A percentile compares a stretch with the other conserved stretches of the same genome.
phyloP scores from a whole-genome alignment of 1,284 basidiomycete genomes.

The Ceratobasidium sp. region DNA sequence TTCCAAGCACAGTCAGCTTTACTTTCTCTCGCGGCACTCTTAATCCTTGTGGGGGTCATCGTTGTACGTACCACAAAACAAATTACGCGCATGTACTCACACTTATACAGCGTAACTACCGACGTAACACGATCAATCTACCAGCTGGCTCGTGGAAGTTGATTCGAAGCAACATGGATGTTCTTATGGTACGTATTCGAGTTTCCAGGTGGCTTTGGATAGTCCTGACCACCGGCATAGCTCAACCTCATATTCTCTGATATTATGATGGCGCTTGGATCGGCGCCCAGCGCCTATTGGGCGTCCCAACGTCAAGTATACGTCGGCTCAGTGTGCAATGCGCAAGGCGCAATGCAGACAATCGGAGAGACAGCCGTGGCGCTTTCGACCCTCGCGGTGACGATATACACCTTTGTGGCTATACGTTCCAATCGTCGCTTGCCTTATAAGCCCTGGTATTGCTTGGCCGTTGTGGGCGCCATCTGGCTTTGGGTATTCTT shows the following conservation, averaged over 20 bases:
- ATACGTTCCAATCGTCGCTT: neutral
- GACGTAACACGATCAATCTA: neutral
- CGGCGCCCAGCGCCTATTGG: conserved; percentile 19
- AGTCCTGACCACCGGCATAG: neutral
- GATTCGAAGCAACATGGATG: conserved; percentile 15
- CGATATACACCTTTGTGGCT: conserved; percentile 7
- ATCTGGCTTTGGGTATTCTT: conserved; percentile 29
- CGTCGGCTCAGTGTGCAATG: conserved; percentile 6
- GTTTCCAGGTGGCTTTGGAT: neutral
- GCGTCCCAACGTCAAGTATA: conserved; percentile 2
- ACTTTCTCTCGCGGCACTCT: conserved; percentile 1
- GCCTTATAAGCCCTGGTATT: neutral
- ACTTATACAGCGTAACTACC: neutral
- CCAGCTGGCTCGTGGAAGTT: neutral
- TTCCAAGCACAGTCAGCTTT: conserved; percentile 13
- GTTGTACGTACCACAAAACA: no score
- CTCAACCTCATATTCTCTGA: conserved; percentile 7
- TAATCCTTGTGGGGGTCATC: neutral
- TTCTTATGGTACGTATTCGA: conserved; percentile 10
- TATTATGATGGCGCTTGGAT: conserved; percentile 13
- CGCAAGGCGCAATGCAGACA: conserved; percentile 5
- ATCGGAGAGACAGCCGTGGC: conserved; percentile 6
- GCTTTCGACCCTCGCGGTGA: conserved; percentile 16
- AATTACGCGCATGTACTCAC: neutral
- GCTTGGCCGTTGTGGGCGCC: neutral